Evolutionary conservation across 2,329 filamentous ascomycete genomes (phyloP).

Genomic region (Pestalotiopsis sp.): DNA sequence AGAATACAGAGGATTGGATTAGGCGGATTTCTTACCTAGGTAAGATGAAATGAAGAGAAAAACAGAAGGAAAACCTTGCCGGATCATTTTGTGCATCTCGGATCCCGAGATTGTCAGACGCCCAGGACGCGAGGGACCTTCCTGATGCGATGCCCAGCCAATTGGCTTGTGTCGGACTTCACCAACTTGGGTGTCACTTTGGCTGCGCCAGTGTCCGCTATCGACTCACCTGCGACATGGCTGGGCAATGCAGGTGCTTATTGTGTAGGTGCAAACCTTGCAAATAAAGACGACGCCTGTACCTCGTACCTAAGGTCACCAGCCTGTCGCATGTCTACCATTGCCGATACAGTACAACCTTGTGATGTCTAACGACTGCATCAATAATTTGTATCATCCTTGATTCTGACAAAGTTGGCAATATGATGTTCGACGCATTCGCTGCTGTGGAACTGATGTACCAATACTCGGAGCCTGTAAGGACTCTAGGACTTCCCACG

Average conservation of each 20-base stretch:
- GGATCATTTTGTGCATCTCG: not conserved
- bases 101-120: not conserved
- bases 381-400: no score
- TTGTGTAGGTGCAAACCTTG: not conserved
- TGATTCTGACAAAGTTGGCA: no score
- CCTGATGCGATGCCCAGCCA: constrained; percentile 1
- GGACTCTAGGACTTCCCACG: no score
- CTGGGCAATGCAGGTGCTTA: not conserved
- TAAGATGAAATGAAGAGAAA: not conserved
- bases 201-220: not conserved
- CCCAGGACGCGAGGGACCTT: not conserved
- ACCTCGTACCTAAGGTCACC: no score
- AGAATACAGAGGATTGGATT: not conserved
- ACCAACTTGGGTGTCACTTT: not conserved
- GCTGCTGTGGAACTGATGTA: no score
- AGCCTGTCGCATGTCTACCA: no score
- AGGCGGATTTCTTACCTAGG: not conserved
- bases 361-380: no score
- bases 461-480: no score
- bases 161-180: constrained; percentile 1
- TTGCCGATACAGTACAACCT: no score
- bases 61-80: not conserved
- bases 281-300: no score
- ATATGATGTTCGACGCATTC: no score
- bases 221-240: not conserved